Evolutionary conservation across 257 asterid species (phyloP).

Genomic region (Lycium barbarum): DNA sequence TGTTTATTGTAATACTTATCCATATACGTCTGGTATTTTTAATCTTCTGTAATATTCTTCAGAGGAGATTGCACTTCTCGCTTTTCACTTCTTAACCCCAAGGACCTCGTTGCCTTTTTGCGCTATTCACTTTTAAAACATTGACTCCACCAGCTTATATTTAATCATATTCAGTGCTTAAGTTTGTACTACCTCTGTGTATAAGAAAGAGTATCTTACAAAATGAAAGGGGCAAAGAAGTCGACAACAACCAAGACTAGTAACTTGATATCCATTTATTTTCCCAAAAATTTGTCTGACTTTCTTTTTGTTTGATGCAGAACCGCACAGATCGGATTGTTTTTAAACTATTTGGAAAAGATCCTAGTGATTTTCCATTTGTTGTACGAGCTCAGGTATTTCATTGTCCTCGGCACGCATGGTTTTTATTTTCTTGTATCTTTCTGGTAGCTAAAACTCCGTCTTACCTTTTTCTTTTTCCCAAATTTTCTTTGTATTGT

Average conservation of each 20-base stretch:
- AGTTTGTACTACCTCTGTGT: neutral
- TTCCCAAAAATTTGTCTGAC: neutral
- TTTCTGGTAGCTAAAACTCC: conserved; percentile 13
- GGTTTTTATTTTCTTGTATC: neutral
- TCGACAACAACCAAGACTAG: neutral
- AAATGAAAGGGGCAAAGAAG: neutral
- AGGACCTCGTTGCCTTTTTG: no score
- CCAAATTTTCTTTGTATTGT: conserved; percentile 12
- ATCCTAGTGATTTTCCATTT: conserved; percentile 75
- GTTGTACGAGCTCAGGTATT: conserved; percentile 75
- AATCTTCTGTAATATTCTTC: no score
- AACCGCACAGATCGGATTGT: conserved; percentile 85
- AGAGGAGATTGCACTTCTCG: no score
- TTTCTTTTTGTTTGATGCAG: conserved; percentile 44
- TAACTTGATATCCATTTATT: neutral
- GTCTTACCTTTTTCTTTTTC: conserved; percentile 34
- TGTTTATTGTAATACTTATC: no score
- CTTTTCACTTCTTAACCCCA: no score
- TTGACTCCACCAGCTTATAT: no score
- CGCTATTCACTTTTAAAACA: no score
- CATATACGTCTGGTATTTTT: no score
- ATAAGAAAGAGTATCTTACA: neutral
- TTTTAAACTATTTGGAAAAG: conserved; percentile 82
- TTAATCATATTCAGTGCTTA: no score
- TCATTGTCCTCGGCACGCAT: neutral